phyloP scores from a whole-genome alignment of 495 filamentous ascomycete species.

The Extremus antarcticus region DNA sequence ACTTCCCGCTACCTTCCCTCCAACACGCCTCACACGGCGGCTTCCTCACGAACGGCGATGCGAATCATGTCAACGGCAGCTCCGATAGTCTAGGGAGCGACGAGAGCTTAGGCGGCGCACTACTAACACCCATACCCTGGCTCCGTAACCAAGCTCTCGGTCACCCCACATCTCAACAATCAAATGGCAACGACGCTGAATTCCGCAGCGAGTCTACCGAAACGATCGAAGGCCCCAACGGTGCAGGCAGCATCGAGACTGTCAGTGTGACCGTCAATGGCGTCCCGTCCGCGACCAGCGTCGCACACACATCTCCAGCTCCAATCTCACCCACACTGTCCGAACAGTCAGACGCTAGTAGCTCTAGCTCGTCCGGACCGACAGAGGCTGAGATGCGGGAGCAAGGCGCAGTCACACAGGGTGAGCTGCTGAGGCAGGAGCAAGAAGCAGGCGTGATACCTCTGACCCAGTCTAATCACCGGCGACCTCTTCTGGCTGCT shows the following conservation, averaged over 20 bases:
- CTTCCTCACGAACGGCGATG: slow-evolving; percentile 30
- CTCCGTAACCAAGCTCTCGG: slow-evolving; percentile 34
- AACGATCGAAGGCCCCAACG: slow-evolving; percentile 61
- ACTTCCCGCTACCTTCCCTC: slow-evolving; percentile 67
- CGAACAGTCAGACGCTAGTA: slow-evolving; percentile 19
- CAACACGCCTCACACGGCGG: slow-evolving; percentile 29
- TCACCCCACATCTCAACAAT: slow-evolving; percentile 19
- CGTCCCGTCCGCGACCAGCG: slow-evolving; percentile 22
- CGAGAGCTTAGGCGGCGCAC: slow-evolving; percentile 79
- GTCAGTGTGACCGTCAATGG: slow-evolving; percentile 59
- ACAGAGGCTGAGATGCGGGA: slow-evolving; percentile 25
- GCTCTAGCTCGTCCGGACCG: slow-evolving; percentile 8
- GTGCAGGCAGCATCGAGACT: slow-evolving; percentile 59
- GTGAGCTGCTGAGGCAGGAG: slow-evolving; percentile 67
- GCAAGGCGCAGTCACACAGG: slow-evolving; percentile 55
- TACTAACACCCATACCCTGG: slow-evolving; percentile 93
- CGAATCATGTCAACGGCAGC: slow-evolving; percentile 25
- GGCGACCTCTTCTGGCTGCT: slow-evolving; percentile 21
- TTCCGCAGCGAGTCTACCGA: slow-evolving; percentile 57
- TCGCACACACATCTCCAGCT: slow-evolving; percentile 13
- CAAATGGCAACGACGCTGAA: slow-evolving; percentile 32
- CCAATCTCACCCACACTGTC: slow-evolving; percentile 17
- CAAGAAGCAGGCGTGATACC: slow-evolving; percentile 61
- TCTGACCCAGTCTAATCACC: slow-evolving; percentile 31
- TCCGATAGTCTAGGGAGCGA: slow-evolving; percentile 54